phyloP scores from a whole-genome alignment of 202 grass and related monocot genomes.

The Cymbopogon flexuosus region DNA sequence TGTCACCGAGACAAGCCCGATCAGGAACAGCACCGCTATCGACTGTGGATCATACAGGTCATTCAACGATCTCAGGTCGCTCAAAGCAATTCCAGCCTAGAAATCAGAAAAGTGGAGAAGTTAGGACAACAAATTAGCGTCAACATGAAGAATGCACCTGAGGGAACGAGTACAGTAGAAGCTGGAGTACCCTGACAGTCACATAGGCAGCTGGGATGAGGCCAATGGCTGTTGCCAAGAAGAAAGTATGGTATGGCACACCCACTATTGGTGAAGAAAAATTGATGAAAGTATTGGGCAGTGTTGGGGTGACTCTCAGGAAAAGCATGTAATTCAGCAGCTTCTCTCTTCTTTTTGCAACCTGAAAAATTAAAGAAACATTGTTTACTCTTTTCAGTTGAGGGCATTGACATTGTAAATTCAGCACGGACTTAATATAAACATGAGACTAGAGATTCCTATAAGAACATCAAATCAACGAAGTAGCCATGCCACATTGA shows the following conservation, averaged over 20 bases:
- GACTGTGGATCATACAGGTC: constrained; percentile 82
- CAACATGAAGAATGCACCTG: not conserved
- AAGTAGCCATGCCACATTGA: not conserved
- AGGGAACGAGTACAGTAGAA: not conserved
- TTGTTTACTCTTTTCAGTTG: not conserved
- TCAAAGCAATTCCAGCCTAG: constrained; percentile 90
- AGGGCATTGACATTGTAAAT: not conserved
- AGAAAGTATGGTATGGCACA: constrained; percentile 79
- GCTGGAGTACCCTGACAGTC: constrained; percentile 60
- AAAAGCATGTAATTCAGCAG: constrained; percentile 98
- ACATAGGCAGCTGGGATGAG: constrained; percentile 89
- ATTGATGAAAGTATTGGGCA: constrained; percentile 99
- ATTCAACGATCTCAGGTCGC: constrained; percentile 68
- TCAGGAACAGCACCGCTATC: constrained; percentile 73
- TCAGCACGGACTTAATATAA: not conserved
- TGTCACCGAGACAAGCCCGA: constrained; percentile 77
- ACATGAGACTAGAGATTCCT: not conserved
- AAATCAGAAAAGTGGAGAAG: not conserved
- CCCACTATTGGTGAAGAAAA: constrained; percentile 95
- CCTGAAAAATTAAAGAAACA: constrained; percentile 35
- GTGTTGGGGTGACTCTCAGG: constrained; percentile 84
- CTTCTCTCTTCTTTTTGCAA: constrained; percentile 73
- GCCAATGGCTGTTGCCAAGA: constrained; percentile 71
- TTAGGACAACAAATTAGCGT: not conserved
- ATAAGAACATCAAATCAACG: not conserved